Percentiles rank a stretch among this genome's conserved stretches.
Conservation (phyloP, 306 rosid genomes). For the Rosa persica region DNA sequence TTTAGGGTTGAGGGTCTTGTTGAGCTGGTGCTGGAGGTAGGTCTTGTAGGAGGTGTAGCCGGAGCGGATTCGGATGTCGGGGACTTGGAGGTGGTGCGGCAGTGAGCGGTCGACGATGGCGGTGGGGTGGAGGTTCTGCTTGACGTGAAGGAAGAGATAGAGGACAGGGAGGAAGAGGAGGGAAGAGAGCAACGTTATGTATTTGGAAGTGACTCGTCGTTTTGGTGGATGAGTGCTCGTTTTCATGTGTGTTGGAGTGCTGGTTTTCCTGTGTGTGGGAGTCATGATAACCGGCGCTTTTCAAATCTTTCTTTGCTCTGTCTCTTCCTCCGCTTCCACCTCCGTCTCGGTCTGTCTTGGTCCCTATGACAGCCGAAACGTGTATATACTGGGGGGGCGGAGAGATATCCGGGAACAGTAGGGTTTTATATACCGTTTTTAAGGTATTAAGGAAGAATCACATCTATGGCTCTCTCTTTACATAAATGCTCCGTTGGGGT, state of each 20-base stretch:
- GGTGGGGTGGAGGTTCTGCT: not conserved
- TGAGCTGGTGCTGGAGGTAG: slow-evolving; percentile 77
- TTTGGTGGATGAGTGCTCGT: slow-evolving; percentile 28
- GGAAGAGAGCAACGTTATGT: slow-evolving; percentile 49
- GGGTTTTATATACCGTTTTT: not conserved
- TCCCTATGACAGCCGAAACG: not conserved
- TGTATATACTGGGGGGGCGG: not conserved
- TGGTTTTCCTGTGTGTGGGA: not conserved
- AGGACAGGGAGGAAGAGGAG: slow-evolving; percentile 56
- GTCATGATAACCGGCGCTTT: not conserved
- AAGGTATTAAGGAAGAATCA: too few species aligned
- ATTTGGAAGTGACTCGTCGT: slow-evolving; percentile 36
- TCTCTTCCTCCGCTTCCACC: not conserved
- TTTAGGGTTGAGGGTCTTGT: slow-evolving; percentile 83
- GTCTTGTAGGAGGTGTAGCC: slow-evolving; percentile 75
- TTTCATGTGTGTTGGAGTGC: not conserved
- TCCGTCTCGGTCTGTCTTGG: not conserved
- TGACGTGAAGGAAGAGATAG: slow-evolving; percentile 45
- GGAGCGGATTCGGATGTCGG: slow-evolving; percentile 70
- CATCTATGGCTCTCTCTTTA: too few species aligned
- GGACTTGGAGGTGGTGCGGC: not conserved
- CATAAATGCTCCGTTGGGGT: not conserved
- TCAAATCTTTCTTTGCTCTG: not conserved
- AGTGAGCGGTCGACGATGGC: not conserved
- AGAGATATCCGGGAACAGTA: not conserved